These are phyloP conservation scores for Raddia distichophylla DNA, from an alignment of 176 grass and related monocot species.

Conservation along the genomic window DNA sequence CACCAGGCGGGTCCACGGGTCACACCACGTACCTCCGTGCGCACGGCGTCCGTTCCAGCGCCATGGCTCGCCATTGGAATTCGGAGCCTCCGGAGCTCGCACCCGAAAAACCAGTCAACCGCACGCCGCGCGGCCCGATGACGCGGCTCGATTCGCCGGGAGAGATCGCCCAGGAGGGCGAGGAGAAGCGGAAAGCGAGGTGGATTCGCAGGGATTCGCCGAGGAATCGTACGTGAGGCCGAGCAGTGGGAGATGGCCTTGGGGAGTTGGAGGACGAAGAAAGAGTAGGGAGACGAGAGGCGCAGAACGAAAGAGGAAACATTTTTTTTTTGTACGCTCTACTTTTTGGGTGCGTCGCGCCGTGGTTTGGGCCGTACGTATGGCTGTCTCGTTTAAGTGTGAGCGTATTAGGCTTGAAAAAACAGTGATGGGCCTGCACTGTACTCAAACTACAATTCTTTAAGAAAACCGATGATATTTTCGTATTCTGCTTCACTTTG, in stretches of 20 bases:
- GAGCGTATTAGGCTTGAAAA: too few relatives aligned
- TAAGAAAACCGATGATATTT: too few relatives aligned
- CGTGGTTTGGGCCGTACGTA: slow-evolving; percentile 10
- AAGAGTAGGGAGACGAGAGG: slow-evolving; percentile 2
- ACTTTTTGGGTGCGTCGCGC: slow-evolving; percentile 19
- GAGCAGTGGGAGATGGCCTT: background rate
- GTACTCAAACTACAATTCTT: too few relatives aligned
- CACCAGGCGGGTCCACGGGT: background rate
- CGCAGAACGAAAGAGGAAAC: background rate
- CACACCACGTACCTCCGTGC: slow-evolving; percentile 55
- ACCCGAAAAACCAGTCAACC: slow-evolving; percentile 32
- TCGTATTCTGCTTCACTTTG: too few relatives aligned
- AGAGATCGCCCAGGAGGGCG: slow-evolving; percentile 1
- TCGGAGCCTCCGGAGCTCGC: slow-evolving; percentile 36
- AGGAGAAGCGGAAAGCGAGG: background rate
- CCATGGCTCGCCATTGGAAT: slow-evolving; percentile 64
- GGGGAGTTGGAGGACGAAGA: slow-evolving; percentile 11
- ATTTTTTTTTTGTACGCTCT: background rate
- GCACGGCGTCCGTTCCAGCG: slow-evolving; percentile 43
- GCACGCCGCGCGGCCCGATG: slow-evolving; percentile 1
- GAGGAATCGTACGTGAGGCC: slow-evolving; percentile 4
- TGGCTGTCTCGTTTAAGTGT: too few relatives aligned
- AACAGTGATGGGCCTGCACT: too few relatives aligned
- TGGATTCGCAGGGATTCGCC: background rate
- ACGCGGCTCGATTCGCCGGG: background rate